Evolutionary conservation across 495 filamentous ascomycete species (phyloP), one percentile per base, ranked within the genome.

Genomic region (Tuber microsphaerosporum): DNA sequence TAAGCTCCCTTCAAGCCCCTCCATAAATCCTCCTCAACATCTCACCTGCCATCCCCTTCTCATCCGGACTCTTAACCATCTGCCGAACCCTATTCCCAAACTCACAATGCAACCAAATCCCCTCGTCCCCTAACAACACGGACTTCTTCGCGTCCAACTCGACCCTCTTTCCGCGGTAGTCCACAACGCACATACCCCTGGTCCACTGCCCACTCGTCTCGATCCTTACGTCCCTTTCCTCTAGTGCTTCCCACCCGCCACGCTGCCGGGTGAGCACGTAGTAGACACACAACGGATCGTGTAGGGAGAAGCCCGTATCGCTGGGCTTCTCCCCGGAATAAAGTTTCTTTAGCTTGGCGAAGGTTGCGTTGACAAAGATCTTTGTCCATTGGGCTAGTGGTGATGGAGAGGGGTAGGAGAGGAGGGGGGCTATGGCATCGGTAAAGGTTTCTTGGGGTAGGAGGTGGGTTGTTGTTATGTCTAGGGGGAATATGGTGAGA

Each of bases 141-240:
- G 82, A 84, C 71, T 81, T 84, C 37, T 76, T 82, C 65, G 85
- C 83, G 46, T 90, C 89, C 17, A 84, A 85, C n/a, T 88, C 89
- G 3, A 89, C 85, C 75, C 86, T 89, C 77, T 89, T 89, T 69
- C 88, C 83, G 20, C 95, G 87, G 16, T 89, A 85, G 84, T 99
- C 96, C 46, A 93, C 86, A 26, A 98, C 88, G 82, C 93, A 94
- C 90, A 93, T 92, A 2, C 95, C 95, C 68, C 91, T 86, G 72
- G 94, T 97, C 95, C 95, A 99, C 84, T 98, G 94, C 8, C 95
- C 95, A 44, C 87, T 82, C 1, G 92, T 92, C 83, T 99, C 95
- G 39, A 99, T 86, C 20, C 95, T 87, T 72, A 98, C 91, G 84
- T 99, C 95, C 83, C 89, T 85, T 2, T 83, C 84, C 43, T 84